phyloP scores from a whole-genome alignment of 2,329 filamentous ascomycete genomes.

The Trichoderma oligosporum region DNA sequence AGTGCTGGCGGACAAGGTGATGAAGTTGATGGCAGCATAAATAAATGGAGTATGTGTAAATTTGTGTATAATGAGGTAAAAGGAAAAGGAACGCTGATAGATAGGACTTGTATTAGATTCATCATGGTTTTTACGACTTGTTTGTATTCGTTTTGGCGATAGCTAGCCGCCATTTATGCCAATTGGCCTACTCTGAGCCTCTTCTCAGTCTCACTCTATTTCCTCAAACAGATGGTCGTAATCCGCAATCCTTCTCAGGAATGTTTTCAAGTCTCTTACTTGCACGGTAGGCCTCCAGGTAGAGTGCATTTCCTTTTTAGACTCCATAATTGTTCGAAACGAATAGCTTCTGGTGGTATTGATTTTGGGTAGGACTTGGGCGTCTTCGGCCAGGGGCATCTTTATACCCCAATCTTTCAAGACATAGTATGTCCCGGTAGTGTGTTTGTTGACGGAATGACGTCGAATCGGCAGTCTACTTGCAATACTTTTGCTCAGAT shows the following conservation, averaged over 20 bases:
- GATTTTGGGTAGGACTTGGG: too few species aligned
- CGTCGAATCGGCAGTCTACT: neutral
- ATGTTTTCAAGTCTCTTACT: neutral
- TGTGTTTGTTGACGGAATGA: neutral
- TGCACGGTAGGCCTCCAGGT: neutral
- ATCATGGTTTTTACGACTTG: neutral
- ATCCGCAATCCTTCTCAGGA: too few species aligned
- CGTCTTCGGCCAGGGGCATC: neutral
- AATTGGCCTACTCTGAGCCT: neutral
- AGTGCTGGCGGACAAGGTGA: slow-evolving; percentile 49
- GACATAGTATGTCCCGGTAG: neutral
- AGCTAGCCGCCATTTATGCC: neutral
- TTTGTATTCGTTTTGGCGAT: neutral
- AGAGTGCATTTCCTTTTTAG: neutral
- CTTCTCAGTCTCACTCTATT: neutral
- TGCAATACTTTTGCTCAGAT: neutral
- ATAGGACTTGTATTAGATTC: slow-evolving; percentile 7
- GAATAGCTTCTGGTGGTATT: too few species aligned
- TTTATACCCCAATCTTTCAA: neutral
- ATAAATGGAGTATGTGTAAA: neutral
- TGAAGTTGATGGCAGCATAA: slow-evolving; percentile 29
- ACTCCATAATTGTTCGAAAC: too few species aligned
- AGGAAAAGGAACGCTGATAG: neutral
- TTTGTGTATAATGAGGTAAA: neutral
- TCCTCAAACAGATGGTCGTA: neutral